Conservation (phyloP, 2,329 filamentous ascomycete species). For the Cladophialophora bantiana region DNA sequence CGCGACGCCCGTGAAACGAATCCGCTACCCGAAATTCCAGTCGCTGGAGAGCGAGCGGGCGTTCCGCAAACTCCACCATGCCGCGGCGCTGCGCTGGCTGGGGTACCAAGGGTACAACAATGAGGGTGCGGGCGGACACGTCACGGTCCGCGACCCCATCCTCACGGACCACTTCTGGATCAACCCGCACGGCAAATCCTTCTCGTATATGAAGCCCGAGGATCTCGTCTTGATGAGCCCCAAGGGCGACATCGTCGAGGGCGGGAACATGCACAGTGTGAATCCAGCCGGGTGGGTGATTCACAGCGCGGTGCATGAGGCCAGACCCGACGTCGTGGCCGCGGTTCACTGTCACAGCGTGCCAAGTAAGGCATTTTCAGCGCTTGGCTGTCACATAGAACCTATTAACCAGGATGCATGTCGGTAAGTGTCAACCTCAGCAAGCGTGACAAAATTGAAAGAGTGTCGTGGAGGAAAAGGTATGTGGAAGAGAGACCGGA, state of each 20-base stretch:
- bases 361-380: constrained; percentile 67
- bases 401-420: constrained; percentile 62
- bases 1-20: constrained; percentile 31
- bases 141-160: constrained; percentile 51
- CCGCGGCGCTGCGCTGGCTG: constrained; percentile 47
- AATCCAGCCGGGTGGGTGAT: constrained; percentile 64
- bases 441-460: background rate
- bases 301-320: constrained; percentile 66
- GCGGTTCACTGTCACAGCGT: constrained; percentile 66
- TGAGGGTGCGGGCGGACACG: constrained; percentile 49
- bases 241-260: constrained; percentile 48
- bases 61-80: constrained; percentile 46
- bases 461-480: background rate
- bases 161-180: constrained; percentile 46
- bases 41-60: constrained; percentile 35
- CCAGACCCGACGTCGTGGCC: constrained; percentile 64
- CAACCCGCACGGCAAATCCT: constrained; percentile 45
- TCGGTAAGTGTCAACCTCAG: constrained; percentile 20
- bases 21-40: constrained; percentile 36
- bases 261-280: constrained; percentile 50
- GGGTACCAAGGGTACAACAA: constrained; percentile 42
- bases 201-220: constrained; percentile 50
- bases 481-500: too few species aligned
- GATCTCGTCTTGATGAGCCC: constrained; percentile 50
- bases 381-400: constrained; percentile 65